Percentiles rank a stretch among this genome's conserved stretches.
These are phyloP conservation scores for Clarireedia monteithiana DNA, from an alignment of 2,329 filamentous ascomycete species.

Conservation along the genomic window DNA sequence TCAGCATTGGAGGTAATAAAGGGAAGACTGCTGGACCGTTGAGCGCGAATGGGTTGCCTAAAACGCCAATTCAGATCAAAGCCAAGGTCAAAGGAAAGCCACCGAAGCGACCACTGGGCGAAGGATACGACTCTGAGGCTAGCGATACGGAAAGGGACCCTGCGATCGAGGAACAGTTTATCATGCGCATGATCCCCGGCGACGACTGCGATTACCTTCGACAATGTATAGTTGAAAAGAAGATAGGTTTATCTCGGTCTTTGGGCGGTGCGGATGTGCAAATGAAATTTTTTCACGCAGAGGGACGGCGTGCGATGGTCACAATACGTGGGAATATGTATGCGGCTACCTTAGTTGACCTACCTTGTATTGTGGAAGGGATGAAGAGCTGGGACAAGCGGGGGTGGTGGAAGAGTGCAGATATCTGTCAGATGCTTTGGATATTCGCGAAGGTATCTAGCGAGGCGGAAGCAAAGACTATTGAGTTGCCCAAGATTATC, in stretches of 20 bases:
- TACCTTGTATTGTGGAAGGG: constrained; percentile 63
- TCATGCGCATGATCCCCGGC: constrained; percentile 81
- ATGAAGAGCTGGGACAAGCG: constrained; percentile 71
- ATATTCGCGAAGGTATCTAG: constrained; percentile 51
- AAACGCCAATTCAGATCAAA: constrained; percentile 35
- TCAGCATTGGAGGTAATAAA: constrained; percentile 8
- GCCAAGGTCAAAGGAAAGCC: constrained; percentile 61
- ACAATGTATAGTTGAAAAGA: constrained; percentile 66
- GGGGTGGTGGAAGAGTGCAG: constrained; percentile 64
- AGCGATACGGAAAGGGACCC: constrained; percentile 86
- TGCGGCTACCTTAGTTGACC: constrained; percentile 58
- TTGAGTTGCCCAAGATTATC: constrained; percentile 24
- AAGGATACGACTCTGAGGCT: constrained; percentile 94
- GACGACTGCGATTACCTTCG: constrained; percentile 79
- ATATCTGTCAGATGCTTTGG: constrained; percentile 68
- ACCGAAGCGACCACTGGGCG: constrained; percentile 64
- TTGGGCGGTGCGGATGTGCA: constrained; percentile 69
- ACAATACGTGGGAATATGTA: constrained; percentile 54
- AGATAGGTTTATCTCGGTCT: constrained; percentile 56
- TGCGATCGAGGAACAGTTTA: constrained; percentile 79
- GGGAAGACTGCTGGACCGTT: constrained; percentile 15
- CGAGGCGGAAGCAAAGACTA: constrained; percentile 40
- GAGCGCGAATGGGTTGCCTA: constrained; percentile 14
- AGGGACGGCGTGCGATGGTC: constrained; percentile 53
- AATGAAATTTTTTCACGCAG: constrained; percentile 68